Percentiles rank a stretch among this genome's conserved stretches.
These are phyloP conservation scores for Blastomyces gilchristii DNA, from an alignment of 2,329 filamentous ascomycete species.

Conservation along the genomic window DNA sequence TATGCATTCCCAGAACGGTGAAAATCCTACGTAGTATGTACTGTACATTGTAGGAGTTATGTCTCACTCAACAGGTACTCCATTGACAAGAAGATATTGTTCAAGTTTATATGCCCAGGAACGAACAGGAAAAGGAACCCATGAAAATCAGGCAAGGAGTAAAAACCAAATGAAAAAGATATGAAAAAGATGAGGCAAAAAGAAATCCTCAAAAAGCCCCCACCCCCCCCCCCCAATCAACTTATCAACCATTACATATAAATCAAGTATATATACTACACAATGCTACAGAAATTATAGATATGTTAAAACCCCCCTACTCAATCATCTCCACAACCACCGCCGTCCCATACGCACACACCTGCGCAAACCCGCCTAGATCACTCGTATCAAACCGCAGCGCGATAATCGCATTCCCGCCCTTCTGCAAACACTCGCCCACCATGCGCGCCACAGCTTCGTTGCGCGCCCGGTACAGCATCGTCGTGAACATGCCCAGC, in stretches of 20 bases:
- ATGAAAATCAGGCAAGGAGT: no score
- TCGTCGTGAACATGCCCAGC: conserved; percentile 48
- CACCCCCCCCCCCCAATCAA: background rate
- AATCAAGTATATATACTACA: no score
- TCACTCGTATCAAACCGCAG: conserved; percentile 50
- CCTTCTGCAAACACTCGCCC: conserved; percentile 46
- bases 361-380: conserved; percentile 47
- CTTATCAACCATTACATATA: background rate
- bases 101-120: background rate
- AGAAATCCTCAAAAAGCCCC: background rate
- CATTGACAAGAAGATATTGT: no score
- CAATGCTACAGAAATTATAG: background rate
- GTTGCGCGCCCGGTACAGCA: conserved; percentile 51
- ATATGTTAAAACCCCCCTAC: background rate
- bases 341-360: conserved; percentile 52
- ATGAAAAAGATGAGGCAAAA: background rate
- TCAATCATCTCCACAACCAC: conserved; percentile 49
- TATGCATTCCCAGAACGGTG: background rate
- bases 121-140: background rate
- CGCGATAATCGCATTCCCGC: conserved; percentile 51
- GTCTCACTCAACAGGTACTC: no score
- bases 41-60: no score
- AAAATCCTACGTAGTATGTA: no score
- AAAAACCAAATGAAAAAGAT: background rate
- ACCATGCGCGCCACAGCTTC: conserved; percentile 49